These are phyloP conservation scores for Verticillium longisporum DNA, from an alignment of 2,329 filamentous ascomycete species.

Conservation along the genomic window DNA sequence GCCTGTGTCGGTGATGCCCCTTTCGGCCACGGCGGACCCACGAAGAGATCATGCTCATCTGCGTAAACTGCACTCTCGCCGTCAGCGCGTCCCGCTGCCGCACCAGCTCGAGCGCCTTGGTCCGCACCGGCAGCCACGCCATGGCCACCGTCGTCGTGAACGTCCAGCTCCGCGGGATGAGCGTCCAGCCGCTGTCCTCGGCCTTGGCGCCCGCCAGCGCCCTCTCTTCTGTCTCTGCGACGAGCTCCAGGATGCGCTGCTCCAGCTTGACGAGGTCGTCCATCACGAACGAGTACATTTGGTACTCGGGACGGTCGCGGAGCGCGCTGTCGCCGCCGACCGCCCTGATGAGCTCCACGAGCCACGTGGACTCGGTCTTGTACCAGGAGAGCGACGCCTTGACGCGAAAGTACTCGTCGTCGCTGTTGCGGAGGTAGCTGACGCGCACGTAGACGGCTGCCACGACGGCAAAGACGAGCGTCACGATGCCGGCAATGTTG, in stretches of 20 bases:
- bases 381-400: conserved; percentile 40
- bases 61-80: conserved; percentile 37
- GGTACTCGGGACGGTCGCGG: conserved; percentile 25
- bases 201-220: conserved; percentile 13
- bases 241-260: conserved; percentile 34
- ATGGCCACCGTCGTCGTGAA: conserved; percentile 33
- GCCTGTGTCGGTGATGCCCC: not conserved
- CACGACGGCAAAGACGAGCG: conserved; percentile 37
- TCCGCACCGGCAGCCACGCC: conserved; percentile 35
- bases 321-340: conserved; percentile 11
- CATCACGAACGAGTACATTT: conserved; percentile 42
- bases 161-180: conserved; percentile 28
- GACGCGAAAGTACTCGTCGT: conserved; percentile 39
- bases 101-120: conserved; percentile 37
- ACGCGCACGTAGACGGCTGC: conserved; percentile 33
- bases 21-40: conserved; percentile 14
- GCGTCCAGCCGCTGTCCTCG: conserved; percentile 24
- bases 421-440: conserved; percentile 36
- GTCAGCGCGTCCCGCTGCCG: conserved; percentile 38
- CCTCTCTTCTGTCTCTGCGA: conserved; percentile 32
- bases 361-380: conserved; percentile 40
- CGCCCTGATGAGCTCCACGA: conserved; percentile 29
- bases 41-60: conserved; percentile 41
- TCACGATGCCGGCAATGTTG: conserved; percentile 37
- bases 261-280: conserved; percentile 36